phyloP scores from a whole-genome alignment of 257 asterid genomes.

The Solanum rostratum region DNA sequence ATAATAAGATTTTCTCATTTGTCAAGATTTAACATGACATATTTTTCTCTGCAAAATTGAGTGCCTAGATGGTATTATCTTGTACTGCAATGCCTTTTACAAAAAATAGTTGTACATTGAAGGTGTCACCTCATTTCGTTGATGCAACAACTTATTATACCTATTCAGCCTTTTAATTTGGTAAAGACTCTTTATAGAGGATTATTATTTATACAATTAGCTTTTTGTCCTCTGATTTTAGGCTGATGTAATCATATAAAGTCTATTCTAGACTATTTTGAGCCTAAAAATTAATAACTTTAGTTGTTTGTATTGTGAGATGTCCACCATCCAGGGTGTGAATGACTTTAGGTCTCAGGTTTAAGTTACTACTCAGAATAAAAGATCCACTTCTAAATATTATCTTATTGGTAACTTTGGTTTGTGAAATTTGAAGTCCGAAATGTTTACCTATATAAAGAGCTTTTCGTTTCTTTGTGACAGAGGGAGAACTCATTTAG shows the following conservation, averaged over 20 bases:
- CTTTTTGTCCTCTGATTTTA: background rate
- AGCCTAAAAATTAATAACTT: background rate
- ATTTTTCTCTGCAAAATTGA: too few species aligned
- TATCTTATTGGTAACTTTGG: background rate
- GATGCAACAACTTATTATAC: too few species aligned
- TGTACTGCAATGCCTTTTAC: too few species aligned
- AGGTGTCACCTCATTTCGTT: too few species aligned
- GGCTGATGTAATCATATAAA: background rate
- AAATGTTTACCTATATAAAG: background rate
- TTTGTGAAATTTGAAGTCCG: background rate
- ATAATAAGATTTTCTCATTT: too few species aligned
- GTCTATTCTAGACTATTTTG: background rate
- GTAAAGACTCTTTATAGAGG: background rate
- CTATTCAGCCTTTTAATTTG: background rate
- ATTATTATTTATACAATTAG: background rate
- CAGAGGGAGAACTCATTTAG: background rate
- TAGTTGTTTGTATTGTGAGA: background rate
- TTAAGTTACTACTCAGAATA: background rate
- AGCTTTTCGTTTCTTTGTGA: background rate
- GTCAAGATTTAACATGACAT: too few species aligned
- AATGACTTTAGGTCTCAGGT: background rate
- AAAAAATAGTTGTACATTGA: too few species aligned
- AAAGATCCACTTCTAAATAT: background rate
- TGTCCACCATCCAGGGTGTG: background rate
- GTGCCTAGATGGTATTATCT: too few species aligned